Base-by-base conservation (phyloP, 306 rosid genomes). In the Begonia masoniana region DNA sequence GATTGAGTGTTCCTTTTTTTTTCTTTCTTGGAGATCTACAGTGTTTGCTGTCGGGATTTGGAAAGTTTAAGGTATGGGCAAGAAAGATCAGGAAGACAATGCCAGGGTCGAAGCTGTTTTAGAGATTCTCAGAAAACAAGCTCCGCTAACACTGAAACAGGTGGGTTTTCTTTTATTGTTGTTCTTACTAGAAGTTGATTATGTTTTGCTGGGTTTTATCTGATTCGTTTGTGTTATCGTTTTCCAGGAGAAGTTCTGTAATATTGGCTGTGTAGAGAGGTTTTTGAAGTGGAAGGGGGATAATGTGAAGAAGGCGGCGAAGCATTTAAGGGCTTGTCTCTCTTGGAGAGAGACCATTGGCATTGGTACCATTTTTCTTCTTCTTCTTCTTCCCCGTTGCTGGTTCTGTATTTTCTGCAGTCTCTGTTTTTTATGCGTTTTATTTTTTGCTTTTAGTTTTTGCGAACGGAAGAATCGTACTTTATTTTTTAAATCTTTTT, bases 231-330 rank as follows among this genome's bases (percentile, higher is more conserved):
- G 10, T 16, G 12, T 10, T 1, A 7, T 43, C 7, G 0, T 50
- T 74, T 56, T 58, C 49, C 62, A 92, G 99, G 99, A 83, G 82
- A 92, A 92, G 79, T 92, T 83, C 57, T 92, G 99, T 47, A 83
- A 75, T 75, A 71, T 68, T 31, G 87, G 75, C 62, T 87, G 96
- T 60, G 87, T 83, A 16, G 78, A 82, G 64, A 78, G 96, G 73
- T 87, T 92, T 72, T 59, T 92, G 71, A 84, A 76, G 59, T 73
- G 81, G 0, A 92, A 87, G 50, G 99, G 96, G 10, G 96, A 76
- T 13, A 81, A 64, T 61, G 99, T 92, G 54, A 92, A 87, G 79
- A 92, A 80, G 68, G 87, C 96, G 35, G 87, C 82, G 4, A 92
- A 86, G 82, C 82, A 77, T 62, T 82, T 92, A 15, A 77, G 85